Percentiles rank a stretch among this genome's conserved stretches.
Conservation (phyloP, 1,139 yeast species). For the Kodamaea sp. region DNA sequence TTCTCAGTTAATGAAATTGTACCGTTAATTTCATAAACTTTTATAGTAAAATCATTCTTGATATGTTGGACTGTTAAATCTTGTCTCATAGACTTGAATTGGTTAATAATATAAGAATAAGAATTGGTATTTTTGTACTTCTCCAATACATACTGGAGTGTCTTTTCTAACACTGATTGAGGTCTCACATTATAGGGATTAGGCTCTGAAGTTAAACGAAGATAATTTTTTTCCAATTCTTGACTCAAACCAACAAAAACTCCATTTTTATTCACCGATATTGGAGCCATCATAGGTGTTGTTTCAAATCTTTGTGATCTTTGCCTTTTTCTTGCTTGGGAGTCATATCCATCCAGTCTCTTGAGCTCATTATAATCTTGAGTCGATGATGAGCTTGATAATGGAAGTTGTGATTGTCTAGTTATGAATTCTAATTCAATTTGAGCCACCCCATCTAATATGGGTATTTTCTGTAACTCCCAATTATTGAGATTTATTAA, state of each 20-base stretch:
- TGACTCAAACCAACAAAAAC: slow-evolving; percentile 62
- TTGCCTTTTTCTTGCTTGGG: slow-evolving; percentile 39
- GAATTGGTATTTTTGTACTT: slow-evolving; percentile 54
- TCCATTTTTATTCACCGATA: slow-evolving; percentile 5
- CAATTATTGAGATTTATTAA: slow-evolving; percentile 58
- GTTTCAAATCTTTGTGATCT: slow-evolving; percentile 54
- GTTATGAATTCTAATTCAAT: slow-evolving; percentile 13
- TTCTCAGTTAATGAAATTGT: slow-evolving; percentile 77
- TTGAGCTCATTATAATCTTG: slow-evolving; percentile 4
- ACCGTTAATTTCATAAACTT: slow-evolving; percentile 84
- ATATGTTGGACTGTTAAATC: slow-evolving; percentile 92
- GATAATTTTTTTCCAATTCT: slow-evolving; percentile 68
- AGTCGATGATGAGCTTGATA: not conserved
- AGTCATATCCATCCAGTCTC: slow-evolving; percentile 15
- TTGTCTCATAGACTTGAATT: slow-evolving; percentile 86
- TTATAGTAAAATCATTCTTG: slow-evolving; percentile 69
- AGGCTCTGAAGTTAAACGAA: slow-evolving; percentile 87
- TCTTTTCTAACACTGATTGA: slow-evolving; percentile 50
- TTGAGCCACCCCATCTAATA: slow-evolving; percentile 31
- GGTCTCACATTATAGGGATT: slow-evolving; percentile 85
- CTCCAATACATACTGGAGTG: slow-evolving; percentile 52
- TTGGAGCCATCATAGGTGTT: slow-evolving; percentile 1
- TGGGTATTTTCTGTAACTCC: slow-evolving; percentile 54
- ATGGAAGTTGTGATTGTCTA: slow-evolving; percentile 1
- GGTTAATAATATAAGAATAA: slow-evolving; percentile 81